Conservation (phyloP, 148 eudicot genomes). For the Silene uniflora region DNA sequence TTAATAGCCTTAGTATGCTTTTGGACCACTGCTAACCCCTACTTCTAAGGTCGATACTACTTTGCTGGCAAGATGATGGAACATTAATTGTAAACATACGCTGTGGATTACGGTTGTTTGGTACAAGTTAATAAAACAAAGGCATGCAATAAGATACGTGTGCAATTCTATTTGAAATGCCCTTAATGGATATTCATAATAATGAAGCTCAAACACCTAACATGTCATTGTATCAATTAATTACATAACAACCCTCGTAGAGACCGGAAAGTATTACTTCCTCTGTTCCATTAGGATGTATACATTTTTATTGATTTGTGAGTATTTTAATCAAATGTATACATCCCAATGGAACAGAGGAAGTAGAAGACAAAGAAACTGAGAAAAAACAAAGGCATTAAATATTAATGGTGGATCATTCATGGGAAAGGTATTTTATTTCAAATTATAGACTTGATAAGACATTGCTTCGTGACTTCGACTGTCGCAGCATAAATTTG, state of each 20-base stretch:
- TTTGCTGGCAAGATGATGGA: not conserved
- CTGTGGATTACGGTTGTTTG: slow-evolving; percentile 5
- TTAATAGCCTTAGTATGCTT: not conserved
- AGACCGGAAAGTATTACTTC: too few relatives aligned
- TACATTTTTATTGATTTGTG: too few relatives aligned
- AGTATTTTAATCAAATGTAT: too few relatives aligned
- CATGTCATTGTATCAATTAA: not conserved
- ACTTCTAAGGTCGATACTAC: not conserved
- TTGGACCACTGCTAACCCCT: not conserved
- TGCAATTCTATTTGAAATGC: not conserved
- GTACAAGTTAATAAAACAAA: not conserved
- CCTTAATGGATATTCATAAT: not conserved
- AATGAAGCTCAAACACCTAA: not conserved
- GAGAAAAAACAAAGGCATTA: not conserved
- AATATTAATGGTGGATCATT: not conserved
- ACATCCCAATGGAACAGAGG: too few relatives aligned
- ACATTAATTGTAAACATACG: not conserved
- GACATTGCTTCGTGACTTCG: not conserved
- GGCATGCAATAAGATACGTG: not conserved
- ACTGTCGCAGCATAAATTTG: too few relatives aligned
- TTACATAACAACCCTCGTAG: too few relatives aligned
- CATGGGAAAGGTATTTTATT: not conserved
- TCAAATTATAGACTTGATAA: not conserved
- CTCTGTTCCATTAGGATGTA: too few relatives aligned
- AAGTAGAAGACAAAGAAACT: not conserved